Percentiles rank a stretch among this genome's conserved stretches.
phyloP scores from a whole-genome alignment of 352 stramenopile genomes.

The Pythium coloratum region DNA sequence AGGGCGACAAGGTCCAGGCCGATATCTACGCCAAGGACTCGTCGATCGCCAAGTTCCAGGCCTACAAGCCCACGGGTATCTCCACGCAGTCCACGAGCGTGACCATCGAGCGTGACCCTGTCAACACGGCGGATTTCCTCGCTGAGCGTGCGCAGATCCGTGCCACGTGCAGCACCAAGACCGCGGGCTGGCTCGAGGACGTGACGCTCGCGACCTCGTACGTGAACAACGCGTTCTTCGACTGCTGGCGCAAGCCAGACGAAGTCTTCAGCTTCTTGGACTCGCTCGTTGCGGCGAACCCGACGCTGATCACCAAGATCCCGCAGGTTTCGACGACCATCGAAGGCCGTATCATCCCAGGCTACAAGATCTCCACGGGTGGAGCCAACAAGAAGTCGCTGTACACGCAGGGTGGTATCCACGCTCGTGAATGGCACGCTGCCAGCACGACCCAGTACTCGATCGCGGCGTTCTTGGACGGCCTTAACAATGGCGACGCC shows the following conservation, averaged over 20 bases:
- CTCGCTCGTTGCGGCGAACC: conserved; percentile 24
- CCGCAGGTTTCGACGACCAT: conserved; percentile 17
- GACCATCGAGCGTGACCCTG: conserved; percentile 18
- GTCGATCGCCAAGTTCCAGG: conserved; percentile 16
- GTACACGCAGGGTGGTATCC: conserved; percentile 27
- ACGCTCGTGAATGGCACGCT: conserved; percentile 32
- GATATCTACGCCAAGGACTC: conserved; percentile 24
- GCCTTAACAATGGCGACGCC: conserved; percentile 14
- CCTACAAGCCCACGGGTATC: not conserved
- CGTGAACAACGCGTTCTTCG: conserved; percentile 31
- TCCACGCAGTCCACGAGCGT: not conserved
- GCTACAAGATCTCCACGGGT: conserved; percentile 31
- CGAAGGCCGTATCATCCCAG: conserved; percentile 22
- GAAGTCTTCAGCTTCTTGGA: conserved; percentile 29
- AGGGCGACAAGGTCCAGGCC: conserved; percentile 15
- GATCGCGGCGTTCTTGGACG: conserved; percentile 28
- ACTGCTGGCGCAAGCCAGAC: conserved; percentile 28
- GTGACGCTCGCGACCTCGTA: conserved; percentile 14
- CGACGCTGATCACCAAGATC: conserved; percentile 29
- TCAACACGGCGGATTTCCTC: conserved; percentile 12
- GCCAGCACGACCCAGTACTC: conserved; percentile 25
- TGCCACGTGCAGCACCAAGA: conserved; percentile 12
- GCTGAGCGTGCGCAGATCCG: conserved; percentile 1
- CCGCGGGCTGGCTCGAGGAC: conserved; percentile 12
- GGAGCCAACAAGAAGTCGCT: conserved; percentile 11